Base-by-base conservation (phyloP, 2,329 filamentous ascomycete species). In the Incumbomyces lentus region DNA sequence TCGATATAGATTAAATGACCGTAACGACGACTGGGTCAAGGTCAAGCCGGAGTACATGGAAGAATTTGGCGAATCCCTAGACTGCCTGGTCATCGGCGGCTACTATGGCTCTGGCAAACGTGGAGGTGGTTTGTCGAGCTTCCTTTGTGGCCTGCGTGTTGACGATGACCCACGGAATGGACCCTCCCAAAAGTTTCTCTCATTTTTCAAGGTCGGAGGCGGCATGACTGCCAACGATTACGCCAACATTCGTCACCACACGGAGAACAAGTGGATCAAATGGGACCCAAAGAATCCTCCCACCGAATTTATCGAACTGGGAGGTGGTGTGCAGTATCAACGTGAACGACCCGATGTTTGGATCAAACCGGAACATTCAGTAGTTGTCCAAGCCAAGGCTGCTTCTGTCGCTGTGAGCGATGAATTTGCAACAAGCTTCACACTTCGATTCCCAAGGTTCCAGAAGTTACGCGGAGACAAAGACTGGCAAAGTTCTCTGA, bases 1-100 rank as follows among this genome's bases (percentile, higher is more conserved):
- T 0, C 75, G 79, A 59, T 98, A 98, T 62, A 76, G 79, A 6
- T 73, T 96, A 8, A 95, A 94, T 59, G 85, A 86, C 55, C 83
- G 92, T 40, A 92, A 93, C 58, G 86, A 94, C 57, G 86, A 95
- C 64, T 98, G 92, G 92, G 83, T 95, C 67, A 98, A 98, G 62
- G 89, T 98, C 7, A 98, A 98, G 59, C 92, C 92, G 1, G 92
- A 98, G 54, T 98, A 98, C 64, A 95, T 96, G 89, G 82, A 82
- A 2, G 90, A 95, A 52, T 95, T 92, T 62, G 92, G 92, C 51
- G 90, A 96, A 65, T 86, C 84, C 0, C 77, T 98, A 2, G 92
- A 98, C 61, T 87, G 88, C 54, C 69, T 95, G 12, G 73, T 98
- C 13, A 79, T 98, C 44, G 92, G 90, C 46, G 92, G 87, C 7